Evolutionary conservation across 2,329 filamentous ascomycete genomes (phyloP), one percentile per base, ranked within the genome.

Genomic region (Botrytis cinerea): DNA sequence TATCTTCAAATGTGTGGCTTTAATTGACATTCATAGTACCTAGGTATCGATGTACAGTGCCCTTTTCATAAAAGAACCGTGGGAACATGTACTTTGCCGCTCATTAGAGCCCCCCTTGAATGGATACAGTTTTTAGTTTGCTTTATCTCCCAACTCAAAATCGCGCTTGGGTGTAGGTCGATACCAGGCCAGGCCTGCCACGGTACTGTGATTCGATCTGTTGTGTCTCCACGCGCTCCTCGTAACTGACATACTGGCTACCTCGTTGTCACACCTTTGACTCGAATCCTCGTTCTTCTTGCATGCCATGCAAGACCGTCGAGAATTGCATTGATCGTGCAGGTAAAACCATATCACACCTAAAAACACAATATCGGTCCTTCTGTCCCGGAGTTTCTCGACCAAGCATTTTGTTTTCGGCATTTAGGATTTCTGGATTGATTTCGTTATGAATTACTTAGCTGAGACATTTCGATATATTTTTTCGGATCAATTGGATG

Each of bases 251-350:
- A 72, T 63, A 72, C 68, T 72, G 57, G 54, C 45, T 67, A 86
- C 3, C 80, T 85, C 45, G 86, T 89, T 76, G 83, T 91, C 40
- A 89, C 86, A 86, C 84, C 87, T 14, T 89, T 89, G 0, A 88
- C 87, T 85, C 89, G 89, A 77, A 83, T 91, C 5, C 87, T 90
- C 79, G 78, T 84, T 0, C 91, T 88, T 79, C 89, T 51, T 46
- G n/a, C 69, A 59, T 62, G 59, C 59, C 69, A 59, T 62, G 59
- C 59, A 63, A 35, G 54, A 60, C 51, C 43, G 18, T 62, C 43
- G 32, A 62, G 59, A 32, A 40, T 59, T 71, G 59, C 69, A 71
- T 62, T 45, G 32, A n/a, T 63, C 25, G 61, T 66, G 70, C 70
- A 67, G 60, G 66, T 66, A 54, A 64, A 72, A 54, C 48, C 62